Evolutionary conservation across 495 filamentous ascomycete species (phyloP), one percentile per base, ranked within the genome.

Genomic region (Durotheca rogersii): DNA sequence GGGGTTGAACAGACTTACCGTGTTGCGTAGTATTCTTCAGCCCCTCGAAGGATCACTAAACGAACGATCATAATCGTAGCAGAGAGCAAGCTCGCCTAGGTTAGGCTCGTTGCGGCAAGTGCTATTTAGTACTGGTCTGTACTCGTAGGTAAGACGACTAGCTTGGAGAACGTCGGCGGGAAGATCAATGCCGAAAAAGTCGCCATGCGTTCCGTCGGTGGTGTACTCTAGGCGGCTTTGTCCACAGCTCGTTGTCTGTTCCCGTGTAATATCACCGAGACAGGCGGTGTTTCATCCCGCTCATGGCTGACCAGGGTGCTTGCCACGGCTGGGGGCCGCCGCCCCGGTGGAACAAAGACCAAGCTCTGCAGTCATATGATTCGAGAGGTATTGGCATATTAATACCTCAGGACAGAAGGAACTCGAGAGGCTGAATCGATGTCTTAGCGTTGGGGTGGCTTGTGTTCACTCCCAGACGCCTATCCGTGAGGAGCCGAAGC

Each of bases 231-330:
- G n/a, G 35, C 32, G 14, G n/a, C 18, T 41, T 44, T 21, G 20
- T 14, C 30, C 36, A 16, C 23, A 44, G 7, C 14, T 54, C 23
- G 31, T 46, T 23, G 36, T 23, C n/a, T 14, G 18, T 51, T 50
- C 36, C 46, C 31, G 37, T 34, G 46, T 44, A 59, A 59, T 59
- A 31, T 54, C 7, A 54, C 54, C 56, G 56, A 59, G 56, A 59
- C 56, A 51, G 21, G 46, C 32, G 29, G 41, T 43, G 56, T 59
- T 59, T 59, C 56, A 59, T 54, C 56, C 45, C 40, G 39, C 51
- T 30, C 52, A 38, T 37, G 23, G 31, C 9, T 35, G 12, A 20
- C 29, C 34, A 53, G 49, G 43, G 42, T 48, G n/a, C 5, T n/a
- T 53, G 38, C 29, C 30, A 41, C 30, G 38, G 23, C 23, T 9